Conservation (phyloP, 202 grass and related monocot genomes). For the Hordeum pubiflorum region DNA sequence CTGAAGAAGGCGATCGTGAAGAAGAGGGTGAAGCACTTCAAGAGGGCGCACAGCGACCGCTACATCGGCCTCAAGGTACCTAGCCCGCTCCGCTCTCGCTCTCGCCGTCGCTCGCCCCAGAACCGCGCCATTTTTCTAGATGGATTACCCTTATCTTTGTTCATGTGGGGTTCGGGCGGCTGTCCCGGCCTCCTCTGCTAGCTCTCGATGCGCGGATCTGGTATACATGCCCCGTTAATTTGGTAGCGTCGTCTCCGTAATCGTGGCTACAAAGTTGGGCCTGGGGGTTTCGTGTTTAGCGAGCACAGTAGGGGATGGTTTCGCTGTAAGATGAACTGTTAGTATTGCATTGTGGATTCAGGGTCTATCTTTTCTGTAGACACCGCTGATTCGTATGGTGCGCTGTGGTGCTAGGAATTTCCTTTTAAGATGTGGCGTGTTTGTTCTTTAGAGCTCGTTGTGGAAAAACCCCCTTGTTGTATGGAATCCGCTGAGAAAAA, state of each 20-base stretch:
- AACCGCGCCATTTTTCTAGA: not conserved
- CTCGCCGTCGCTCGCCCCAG: not conserved
- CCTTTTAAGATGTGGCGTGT: not conserved
- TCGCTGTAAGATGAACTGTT: not conserved
- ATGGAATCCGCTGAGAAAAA: too few species aligned
- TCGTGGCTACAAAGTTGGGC: not conserved
- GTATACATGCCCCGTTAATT: not conserved
- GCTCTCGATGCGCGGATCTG: not conserved
- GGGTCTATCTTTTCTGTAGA: not conserved
- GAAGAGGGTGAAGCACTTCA: conserved; percentile 81
- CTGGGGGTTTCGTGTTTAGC: not conserved
- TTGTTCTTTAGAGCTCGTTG: not conserved
- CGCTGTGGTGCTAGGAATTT: not conserved
- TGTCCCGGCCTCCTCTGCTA: not conserved
- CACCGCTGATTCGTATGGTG: not conserved
- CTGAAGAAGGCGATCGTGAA: conserved; percentile 75
- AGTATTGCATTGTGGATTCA: not conserved
- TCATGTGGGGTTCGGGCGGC: not conserved
- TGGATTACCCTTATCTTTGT: not conserved
- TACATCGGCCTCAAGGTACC: conserved; percentile 69
- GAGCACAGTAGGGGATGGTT: not conserved
- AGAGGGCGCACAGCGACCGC: conserved; percentile 74
- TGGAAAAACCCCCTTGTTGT: not conserved
- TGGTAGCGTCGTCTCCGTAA: not conserved
- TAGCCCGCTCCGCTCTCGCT: not conserved